phyloP scores from a whole-genome alignment of 2,329 filamentous ascomycete species.

The Albophoma yamanashiensis region DNA sequence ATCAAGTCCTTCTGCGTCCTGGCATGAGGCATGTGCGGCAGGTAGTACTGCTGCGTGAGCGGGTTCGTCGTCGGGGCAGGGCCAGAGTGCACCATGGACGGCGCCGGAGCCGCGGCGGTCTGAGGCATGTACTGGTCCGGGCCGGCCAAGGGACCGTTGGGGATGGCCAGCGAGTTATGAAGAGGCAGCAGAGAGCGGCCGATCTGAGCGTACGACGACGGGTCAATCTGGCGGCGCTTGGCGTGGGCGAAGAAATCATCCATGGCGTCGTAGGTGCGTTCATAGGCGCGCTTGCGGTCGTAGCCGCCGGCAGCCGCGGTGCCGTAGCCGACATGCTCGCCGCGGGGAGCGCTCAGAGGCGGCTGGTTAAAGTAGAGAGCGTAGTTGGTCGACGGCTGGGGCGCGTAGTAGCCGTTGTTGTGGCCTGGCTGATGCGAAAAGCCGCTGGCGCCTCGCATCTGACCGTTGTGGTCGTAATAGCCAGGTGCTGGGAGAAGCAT shows the following conservation, averaged over 20 bases:
- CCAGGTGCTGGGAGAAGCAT: constrained; percentile 32
- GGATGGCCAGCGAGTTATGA: constrained; percentile 58
- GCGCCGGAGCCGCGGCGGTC: constrained; percentile 19
- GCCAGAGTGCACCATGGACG: constrained; percentile 42
- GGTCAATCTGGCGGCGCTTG: constrained; percentile 85
- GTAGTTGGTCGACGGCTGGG: constrained; percentile 45
- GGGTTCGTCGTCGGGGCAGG: constrained; percentile 47
- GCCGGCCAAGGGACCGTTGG: constrained; percentile 35
- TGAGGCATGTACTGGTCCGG: constrained; percentile 45
- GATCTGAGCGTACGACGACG: constrained; percentile 81
- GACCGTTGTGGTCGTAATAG: constrained; percentile 56
- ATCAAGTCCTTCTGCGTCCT: constrained; percentile 89
- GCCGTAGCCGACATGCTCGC: constrained; percentile 55
- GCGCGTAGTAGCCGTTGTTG: constrained; percentile 43
- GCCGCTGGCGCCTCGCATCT: constrained; percentile 46
- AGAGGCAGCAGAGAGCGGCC: constrained; percentile 79
- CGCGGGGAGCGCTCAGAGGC: constrained; percentile 38
- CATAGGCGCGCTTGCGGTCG: constrained; percentile 72
- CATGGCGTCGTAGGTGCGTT: constrained; percentile 77
- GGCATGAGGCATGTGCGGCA: constrained; percentile 67
- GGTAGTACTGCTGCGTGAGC: constrained; percentile 65
- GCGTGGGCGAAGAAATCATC: constrained; percentile 92
- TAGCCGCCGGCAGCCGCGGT: constrained; percentile 42
- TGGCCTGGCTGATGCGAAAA: constrained; percentile 48
- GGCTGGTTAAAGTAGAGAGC: constrained; percentile 72